These are phyloP conservation scores for Xylariaceae sp. DNA, from an alignment of 2,329 filamentous ascomycete species.

Conservation along the genomic window DNA sequence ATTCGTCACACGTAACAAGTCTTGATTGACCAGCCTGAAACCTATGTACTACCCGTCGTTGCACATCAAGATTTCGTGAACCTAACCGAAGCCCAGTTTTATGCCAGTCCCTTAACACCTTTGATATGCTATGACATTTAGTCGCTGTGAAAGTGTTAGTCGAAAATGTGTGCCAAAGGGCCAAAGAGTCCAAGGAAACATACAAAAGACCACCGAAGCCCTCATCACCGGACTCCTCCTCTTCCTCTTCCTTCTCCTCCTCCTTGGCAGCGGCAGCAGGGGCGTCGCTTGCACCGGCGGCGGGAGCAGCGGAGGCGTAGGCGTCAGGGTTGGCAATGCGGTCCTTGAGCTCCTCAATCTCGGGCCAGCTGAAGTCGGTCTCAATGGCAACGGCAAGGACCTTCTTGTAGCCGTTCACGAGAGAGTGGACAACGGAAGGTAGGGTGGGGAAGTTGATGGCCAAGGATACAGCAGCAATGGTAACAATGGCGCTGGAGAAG, in stretches of 20 bases:
- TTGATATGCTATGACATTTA: slow-evolving; percentile 45
- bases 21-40: slow-evolving; percentile 45
- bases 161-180: background rate
- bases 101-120: slow-evolving; percentile 39
- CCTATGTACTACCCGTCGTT: slow-evolving; percentile 42
- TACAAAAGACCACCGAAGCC: slow-evolving; percentile 82
- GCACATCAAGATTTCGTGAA: slow-evolving; percentile 37
- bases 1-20: slow-evolving; percentile 30
- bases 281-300: slow-evolving; percentile 53
- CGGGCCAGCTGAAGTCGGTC: slow-evolving; percentile 91
- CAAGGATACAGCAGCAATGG: slow-evolving; percentile 88
- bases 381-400: slow-evolving; percentile 81
- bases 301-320: slow-evolving; percentile 81
- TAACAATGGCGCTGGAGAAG: slow-evolving; percentile 76
- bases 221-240: slow-evolving; percentile 65
- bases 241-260: slow-evolving; percentile 62
- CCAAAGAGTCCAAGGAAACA: slow-evolving; percentile 25
- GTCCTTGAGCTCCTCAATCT: slow-evolving; percentile 98
- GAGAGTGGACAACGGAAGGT: slow-evolving; percentile 91
- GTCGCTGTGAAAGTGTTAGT: slow-evolving; percentile 49
- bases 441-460: slow-evolving; percentile 93
- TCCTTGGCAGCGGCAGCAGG: slow-evolving; percentile 48
- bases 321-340: slow-evolving; percentile 98
- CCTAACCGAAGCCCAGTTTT: slow-evolving; percentile 42
- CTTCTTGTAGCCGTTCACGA: slow-evolving; percentile 99